These are phyloP conservation scores for Exophiala sp. DNA, from an alignment of 2,329 filamentous ascomycete genomes.

Conservation along the genomic window DNA sequence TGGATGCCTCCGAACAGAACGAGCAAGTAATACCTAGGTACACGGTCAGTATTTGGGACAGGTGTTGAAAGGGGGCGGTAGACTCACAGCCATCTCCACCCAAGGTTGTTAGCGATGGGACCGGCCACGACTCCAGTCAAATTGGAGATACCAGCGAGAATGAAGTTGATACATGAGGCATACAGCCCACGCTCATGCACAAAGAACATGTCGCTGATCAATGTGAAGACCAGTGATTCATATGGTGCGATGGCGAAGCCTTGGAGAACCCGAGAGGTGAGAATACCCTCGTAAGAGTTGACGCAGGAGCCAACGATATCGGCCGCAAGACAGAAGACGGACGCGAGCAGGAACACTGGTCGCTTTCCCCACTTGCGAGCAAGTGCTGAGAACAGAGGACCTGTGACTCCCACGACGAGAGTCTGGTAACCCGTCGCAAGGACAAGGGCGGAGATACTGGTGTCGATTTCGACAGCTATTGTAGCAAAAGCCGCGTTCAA, in stretches of 20 bases:
- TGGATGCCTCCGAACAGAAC: constrained; percentile 28
- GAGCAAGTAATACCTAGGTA: constrained; percentile 23
- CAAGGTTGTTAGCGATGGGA: constrained; percentile 22
- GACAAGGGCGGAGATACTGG: constrained; percentile 45
- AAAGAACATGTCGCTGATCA: constrained; percentile 43
- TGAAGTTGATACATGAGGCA: constrained; percentile 19
- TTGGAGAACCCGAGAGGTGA: constrained; percentile 45
- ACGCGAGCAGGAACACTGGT: constrained; percentile 26
- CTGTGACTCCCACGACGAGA: constrained; percentile 36
- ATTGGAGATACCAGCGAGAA: constrained; percentile 18
- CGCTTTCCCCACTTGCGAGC: constrained; percentile 42
- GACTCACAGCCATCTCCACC: constrained; percentile 22
- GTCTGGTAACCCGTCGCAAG: constrained; percentile 48
- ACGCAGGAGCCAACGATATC: constrained; percentile 46
- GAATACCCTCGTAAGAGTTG: constrained; percentile 45
- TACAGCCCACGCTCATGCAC: constrained; percentile 22
- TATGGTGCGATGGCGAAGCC: constrained; percentile 48
- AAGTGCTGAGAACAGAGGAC: constrained; percentile 38
- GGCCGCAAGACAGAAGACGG: constrained; percentile 33
- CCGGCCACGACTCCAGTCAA: constrained; percentile 37
- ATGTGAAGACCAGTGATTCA: constrained; percentile 48
- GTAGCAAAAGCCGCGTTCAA: constrained; percentile 33
- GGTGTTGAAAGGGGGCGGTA: not conserved
- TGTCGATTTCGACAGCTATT: constrained; percentile 41
- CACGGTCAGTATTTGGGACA: not conserved